Evolutionary conservation across 2,329 filamentous ascomycete species (phyloP), one percentile per base, ranked within the genome.

Genomic region (Cryphonectria radicalis): DNA sequence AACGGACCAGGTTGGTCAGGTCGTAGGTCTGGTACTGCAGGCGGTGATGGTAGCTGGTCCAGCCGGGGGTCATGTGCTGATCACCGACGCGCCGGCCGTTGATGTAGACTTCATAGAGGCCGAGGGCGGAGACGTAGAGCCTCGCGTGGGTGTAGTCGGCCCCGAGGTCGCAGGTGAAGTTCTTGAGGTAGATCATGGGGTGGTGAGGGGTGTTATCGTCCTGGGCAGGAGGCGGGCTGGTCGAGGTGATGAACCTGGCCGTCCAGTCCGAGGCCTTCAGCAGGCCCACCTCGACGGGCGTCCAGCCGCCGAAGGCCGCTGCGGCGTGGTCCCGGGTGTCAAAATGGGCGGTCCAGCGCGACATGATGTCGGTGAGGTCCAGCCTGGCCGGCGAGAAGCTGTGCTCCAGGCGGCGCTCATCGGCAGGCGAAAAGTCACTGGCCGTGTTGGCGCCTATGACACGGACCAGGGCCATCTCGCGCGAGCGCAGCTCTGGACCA

Each of bases 21-120:
- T 87, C 83, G 64, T 81, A 83, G 0, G 79, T 79, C 73, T 84
- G 81, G 67, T 86, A 87, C 17, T 77, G 76, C 22, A 84, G 78
- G 2, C 84, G 79, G 71, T 83, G 78, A 3, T 81, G 76, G 75
- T 86, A 86, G 66, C 79, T 80, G 6, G 80, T 82, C 82, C 83
- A 86, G 0, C 84, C 83, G 0, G 84, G 84, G 35, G 82, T 80
- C 76, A 84, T 76, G 50, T 73, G 72, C 42, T 75, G 72, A 63
- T 80, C 77, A 0, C 77, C 77, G 6, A 81, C 77, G 6, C 70
- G 72, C 28, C 73, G 72, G 1, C 81, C 81, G 71, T 84, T 84
- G 71, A 84, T 78, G 14, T 77, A 78, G 0, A 77, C 80, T n/a
- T 77, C 74, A 71, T 80, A 84, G 2, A 82, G 77, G 5, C 82